Evolutionary conservation across 805 yeast species (phyloP).

Genomic region (Hanseniaspora mollemarum): DNA sequence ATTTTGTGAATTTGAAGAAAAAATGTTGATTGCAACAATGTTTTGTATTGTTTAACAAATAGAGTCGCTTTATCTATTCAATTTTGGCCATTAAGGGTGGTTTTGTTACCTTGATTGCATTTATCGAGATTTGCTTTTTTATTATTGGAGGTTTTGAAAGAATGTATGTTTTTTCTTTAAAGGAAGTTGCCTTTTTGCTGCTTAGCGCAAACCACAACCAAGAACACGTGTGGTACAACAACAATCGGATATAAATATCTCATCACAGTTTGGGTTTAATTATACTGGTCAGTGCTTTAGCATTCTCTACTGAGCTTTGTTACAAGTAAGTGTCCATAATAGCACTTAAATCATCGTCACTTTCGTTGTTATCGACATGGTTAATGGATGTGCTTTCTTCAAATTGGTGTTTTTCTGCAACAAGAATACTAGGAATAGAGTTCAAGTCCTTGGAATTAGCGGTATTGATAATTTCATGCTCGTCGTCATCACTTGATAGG

Average conservation of each 20-base stretch:
- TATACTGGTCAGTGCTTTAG: too few species aligned
- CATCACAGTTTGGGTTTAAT: not conserved
- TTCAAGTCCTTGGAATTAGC: not conserved
- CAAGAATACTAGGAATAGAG: not conserved
- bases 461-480: not conserved
- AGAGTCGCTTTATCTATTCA: too few species aligned
- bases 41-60: not conserved
- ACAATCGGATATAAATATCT: not conserved
- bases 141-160: too few species aligned
- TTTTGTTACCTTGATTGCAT: too few species aligned
- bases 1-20: not conserved
- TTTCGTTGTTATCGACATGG: not conserved
- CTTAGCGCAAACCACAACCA: too few species aligned
- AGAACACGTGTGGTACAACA: too few species aligned
- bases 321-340: constrained; percentile 8
- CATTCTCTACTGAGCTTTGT: too few species aligned
- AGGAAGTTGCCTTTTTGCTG: too few species aligned
- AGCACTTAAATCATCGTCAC: constrained; percentile 7
- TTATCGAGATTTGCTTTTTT: too few species aligned
- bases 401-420: constrained; percentile 1
- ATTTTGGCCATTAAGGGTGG: too few species aligned
- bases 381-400: not conserved
- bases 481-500: not conserved
- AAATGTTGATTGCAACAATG: not conserved
- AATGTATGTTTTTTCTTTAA: too few species aligned